Evolutionary conservation across 1,139 yeast genomes (phyloP).

Genomic region (Diutina sp.): DNA sequence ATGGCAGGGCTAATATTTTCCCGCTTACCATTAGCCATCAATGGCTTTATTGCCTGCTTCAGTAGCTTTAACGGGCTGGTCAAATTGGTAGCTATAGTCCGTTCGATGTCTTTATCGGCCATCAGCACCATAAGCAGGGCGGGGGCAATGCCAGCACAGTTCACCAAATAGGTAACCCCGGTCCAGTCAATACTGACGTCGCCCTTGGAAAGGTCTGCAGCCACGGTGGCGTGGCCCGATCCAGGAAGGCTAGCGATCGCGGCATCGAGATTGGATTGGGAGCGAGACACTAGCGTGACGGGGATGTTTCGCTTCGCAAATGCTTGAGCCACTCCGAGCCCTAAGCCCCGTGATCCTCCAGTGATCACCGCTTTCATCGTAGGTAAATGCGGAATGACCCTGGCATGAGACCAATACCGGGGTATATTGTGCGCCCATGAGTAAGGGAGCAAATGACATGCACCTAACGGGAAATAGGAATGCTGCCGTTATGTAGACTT

Average conservation of each 20-base stretch:
- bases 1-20: constrained; percentile 16
- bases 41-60: constrained; percentile 28
- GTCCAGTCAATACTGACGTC: constrained; percentile 9
- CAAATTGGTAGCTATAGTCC: constrained; percentile 49
- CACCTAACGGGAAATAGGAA: not conserved
- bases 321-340: constrained; percentile 46
- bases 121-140: constrained; percentile 39
- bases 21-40: constrained; percentile 23
- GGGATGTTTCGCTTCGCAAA: constrained; percentile 53
- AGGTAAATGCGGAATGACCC: not conserved
- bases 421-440: not conserved
- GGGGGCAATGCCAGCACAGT: constrained; percentile 78
- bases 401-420: not conserved
- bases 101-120: constrained; percentile 24
- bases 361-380: constrained; percentile 45
- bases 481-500: not conserved
- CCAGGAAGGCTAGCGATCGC: constrained; percentile 22
- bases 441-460: not conserved
- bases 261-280: constrained; percentile 20
- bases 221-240: constrained; percentile 21
- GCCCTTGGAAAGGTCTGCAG: constrained; percentile 31
- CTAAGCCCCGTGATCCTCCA: constrained; percentile 84
- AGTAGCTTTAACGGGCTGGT: constrained; percentile 52
- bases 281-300: constrained; percentile 50
- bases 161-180: constrained; percentile 39